Conservation (phyloP, 768 basidiomycete genomes). For the Tulasnella sp. region DNA sequence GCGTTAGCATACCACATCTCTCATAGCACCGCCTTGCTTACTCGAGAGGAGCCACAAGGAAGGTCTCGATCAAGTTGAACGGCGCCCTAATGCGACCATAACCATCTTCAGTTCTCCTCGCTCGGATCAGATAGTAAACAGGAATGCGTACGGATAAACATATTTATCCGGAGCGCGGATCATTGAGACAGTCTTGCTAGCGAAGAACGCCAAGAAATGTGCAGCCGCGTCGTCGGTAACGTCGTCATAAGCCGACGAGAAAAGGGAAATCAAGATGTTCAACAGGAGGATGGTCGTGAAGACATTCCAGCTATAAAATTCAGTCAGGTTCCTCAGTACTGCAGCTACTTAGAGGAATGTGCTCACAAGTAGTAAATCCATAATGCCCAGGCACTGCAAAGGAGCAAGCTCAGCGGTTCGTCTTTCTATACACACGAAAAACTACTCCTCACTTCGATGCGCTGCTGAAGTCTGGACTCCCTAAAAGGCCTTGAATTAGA, state of each 20-base stretch:
- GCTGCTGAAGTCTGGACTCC: constrained; percentile 4
- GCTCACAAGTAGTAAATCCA: constrained; percentile 64
- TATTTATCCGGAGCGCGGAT: constrained; percentile 73
- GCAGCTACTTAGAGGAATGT: not conserved
- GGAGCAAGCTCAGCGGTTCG: not conserved
- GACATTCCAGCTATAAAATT: constrained; percentile 61
- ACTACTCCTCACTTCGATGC: constrained; percentile 35
- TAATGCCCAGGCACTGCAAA: not conserved
- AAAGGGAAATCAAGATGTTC: constrained; percentile 92
- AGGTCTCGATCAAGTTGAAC: constrained; percentile 77
- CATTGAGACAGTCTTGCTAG: constrained; percentile 45
- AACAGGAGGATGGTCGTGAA: constrained; percentile 75
- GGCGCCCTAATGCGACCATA: constrained; percentile 69
- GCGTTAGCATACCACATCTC: not conserved
- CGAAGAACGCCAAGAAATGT: constrained; percentile 85
- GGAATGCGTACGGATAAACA: constrained; percentile 13
- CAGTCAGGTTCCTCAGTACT: not conserved
- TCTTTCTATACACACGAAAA: not conserved
- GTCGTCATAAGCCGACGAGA: constrained; percentile 85
- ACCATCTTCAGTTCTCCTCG: not conserved
- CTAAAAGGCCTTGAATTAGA: constrained; percentile 69
- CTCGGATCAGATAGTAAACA: not conserved
- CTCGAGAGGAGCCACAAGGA: constrained; percentile 82
- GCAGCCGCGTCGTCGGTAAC: constrained; percentile 81
- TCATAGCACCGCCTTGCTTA: constrained; percentile 34